Evolutionary conservation across 148 eudicot species (phyloP).

Genomic region (Dianthus caryophyllus): DNA sequence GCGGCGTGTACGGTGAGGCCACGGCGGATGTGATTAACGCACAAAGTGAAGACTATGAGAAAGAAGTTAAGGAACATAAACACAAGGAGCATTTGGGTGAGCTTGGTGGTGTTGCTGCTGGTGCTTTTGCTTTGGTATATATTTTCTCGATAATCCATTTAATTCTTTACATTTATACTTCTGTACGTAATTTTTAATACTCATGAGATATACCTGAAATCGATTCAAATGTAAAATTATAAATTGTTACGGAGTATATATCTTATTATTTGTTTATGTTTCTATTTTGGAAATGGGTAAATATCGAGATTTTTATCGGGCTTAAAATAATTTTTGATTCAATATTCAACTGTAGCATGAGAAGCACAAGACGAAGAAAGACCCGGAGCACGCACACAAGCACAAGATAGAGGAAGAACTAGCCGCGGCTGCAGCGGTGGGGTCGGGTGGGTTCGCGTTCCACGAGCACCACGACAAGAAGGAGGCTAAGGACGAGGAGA

Average conservation of each 20-base stretch:
- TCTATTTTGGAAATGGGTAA: no score
- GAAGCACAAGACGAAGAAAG: slow-evolving; percentile 54
- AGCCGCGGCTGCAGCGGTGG: slow-evolving; percentile 47
- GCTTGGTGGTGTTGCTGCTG: slow-evolving; percentile 29
- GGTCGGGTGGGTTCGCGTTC: slow-evolving; percentile 43
- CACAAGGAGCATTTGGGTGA: slow-evolving; percentile 31
- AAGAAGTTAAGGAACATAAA: slow-evolving; percentile 26
- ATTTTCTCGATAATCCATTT: background rate
- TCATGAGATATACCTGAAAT: no score
- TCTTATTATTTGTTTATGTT: no score
- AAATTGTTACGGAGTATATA: no score
- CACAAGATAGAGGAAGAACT: slow-evolving; percentile 49
- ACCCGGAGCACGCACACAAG: slow-evolving; percentile 55
- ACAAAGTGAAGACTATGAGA: slow-evolving; percentile 5
- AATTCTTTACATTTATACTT: background rate
- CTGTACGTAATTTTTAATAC: no score
- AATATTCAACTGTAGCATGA: slow-evolving; percentile 41
- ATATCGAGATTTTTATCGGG: no score
- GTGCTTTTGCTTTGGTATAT: slow-evolving; percentile 30
- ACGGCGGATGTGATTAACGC: slow-evolving; percentile 4
- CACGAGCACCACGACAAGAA: slow-evolving; percentile 64
- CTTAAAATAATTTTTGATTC: no score
- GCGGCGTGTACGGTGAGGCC: slow-evolving; percentile 19
- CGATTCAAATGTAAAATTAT: no score
- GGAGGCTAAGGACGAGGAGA: slow-evolving; percentile 39